Evolutionary conservation across 2,329 filamentous ascomycete species (phyloP).

Genomic region (Phialophora tarda): DNA sequence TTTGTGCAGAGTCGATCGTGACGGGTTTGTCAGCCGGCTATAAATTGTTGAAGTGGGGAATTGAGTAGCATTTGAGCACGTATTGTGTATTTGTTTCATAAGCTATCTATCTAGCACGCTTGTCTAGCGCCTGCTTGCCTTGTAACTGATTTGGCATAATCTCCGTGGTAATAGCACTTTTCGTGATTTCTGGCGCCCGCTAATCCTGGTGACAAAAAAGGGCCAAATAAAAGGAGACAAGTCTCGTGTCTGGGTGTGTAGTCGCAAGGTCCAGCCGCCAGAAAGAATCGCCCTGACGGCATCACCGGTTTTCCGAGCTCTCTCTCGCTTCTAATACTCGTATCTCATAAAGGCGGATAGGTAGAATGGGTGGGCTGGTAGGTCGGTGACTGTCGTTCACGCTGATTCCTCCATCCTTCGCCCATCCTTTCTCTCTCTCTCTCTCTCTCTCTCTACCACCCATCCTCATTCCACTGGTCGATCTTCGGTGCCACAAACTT

Average conservation of each 20-base stretch:
- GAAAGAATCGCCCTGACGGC: background rate
- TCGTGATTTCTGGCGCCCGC: background rate
- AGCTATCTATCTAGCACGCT: background rate
- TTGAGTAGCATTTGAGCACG: background rate
- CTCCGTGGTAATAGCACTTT: background rate
- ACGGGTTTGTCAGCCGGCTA: conserved; percentile 41
- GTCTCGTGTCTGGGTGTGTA: background rate
- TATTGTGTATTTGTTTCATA: background rate
- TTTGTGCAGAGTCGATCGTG: conserved; percentile 48
- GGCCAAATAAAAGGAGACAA: background rate
- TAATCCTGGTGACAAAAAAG: background rate
- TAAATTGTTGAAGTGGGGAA: no score
- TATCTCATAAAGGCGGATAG: background rate
- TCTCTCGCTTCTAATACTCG: background rate
- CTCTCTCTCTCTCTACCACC: conserved; percentile 1
- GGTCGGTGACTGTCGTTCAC: background rate
- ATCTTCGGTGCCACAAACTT: conserved; percentile 42
- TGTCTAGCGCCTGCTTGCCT: background rate
- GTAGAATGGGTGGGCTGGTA: background rate
- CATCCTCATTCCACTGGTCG: conserved; percentile 30
- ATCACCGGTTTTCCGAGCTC: background rate
- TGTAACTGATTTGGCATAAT: background rate
- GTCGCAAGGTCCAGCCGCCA: background rate
- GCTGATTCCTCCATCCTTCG: background rate
- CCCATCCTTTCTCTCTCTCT: no score